Conservation (phyloP, 805 yeast species). For the Candida ipomoeae region DNA sequence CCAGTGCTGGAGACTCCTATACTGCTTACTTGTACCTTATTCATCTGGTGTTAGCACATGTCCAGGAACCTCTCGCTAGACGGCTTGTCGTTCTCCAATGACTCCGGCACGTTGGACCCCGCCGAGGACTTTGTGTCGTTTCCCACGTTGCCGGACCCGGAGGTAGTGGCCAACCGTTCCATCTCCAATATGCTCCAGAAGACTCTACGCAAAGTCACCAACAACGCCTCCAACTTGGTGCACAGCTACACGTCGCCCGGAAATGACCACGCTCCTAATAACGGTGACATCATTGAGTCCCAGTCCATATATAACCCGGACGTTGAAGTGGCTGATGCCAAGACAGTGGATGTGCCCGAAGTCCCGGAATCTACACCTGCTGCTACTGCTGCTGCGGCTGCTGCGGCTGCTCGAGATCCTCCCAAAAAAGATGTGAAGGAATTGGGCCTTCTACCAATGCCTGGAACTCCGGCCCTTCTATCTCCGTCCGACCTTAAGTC, state of each 20-base stretch:
- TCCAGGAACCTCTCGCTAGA: conserved; percentile 2
- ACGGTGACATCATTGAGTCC: conserved; percentile 7
- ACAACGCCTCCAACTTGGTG: conserved; percentile 38
- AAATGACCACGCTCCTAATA: background rate
- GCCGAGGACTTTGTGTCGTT: conserved; percentile 37
- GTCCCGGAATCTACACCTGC: background rate
- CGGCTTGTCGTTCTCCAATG: conserved; percentile 3
- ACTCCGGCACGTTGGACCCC: background rate
- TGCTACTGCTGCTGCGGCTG: background rate
- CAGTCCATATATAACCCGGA: conserved; percentile 6
- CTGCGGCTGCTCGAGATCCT: background rate
- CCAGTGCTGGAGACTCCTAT: no score
- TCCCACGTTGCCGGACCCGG: conserved; percentile 43
- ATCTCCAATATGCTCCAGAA: conserved; percentile 33
- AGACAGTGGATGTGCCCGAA: background rate
- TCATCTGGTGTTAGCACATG: background rate
- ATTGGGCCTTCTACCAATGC: background rate
- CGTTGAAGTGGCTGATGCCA: background rate
- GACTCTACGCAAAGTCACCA: conserved; percentile 39
- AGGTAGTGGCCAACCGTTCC: conserved; percentile 30
- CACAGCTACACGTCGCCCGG: conserved; percentile 15
- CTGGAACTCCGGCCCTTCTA: background rate
- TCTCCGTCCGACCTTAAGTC: background rate
- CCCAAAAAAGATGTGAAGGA: background rate
- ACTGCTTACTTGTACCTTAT: no score